Evolutionary conservation across 2,329 filamentous ascomycete genomes (phyloP).

Genomic region (Geosmithia flava): DNA sequence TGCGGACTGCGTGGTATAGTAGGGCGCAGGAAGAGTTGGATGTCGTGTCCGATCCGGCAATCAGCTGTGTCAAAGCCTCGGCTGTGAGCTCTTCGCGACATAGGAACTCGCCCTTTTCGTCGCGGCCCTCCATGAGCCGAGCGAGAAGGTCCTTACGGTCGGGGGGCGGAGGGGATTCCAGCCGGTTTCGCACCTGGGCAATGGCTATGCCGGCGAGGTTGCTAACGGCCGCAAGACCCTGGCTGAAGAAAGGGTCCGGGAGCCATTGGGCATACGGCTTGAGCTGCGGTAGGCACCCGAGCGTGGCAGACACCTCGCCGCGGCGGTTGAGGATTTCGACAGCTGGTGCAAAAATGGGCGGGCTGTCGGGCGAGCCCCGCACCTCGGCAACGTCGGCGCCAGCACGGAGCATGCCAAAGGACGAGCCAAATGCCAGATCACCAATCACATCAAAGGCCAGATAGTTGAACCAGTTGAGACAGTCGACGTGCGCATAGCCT

Average conservation of each 20-base stretch:
- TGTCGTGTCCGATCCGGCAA: slow-evolving; percentile 66
- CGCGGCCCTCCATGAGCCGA: slow-evolving; percentile 73
- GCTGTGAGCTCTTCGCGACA: slow-evolving; percentile 73
- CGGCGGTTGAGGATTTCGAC: slow-evolving; percentile 82
- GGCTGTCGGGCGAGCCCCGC: slow-evolving; percentile 42
- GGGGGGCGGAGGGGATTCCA: slow-evolving; percentile 54
- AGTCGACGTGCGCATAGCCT: slow-evolving; percentile 48
- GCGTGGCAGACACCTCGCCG: slow-evolving; percentile 71
- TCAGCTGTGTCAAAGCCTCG: slow-evolving; percentile 81
- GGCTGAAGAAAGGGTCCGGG: slow-evolving; percentile 69
- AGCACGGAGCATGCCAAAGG: slow-evolving; percentile 57
- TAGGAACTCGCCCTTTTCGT: slow-evolving; percentile 65
- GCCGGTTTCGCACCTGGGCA: slow-evolving; percentile 62
- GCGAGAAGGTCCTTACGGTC: slow-evolving; percentile 70
- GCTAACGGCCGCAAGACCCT: slow-evolving; percentile 63
- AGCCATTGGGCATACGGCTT: slow-evolving; percentile 73
- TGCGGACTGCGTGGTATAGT: slow-evolving; percentile 61
- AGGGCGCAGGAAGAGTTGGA: slow-evolving; percentile 74
- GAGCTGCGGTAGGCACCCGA: slow-evolving; percentile 62
- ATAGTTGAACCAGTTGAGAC: slow-evolving; percentile 59
- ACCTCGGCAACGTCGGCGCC: slow-evolving; percentile 70
- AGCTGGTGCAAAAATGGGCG: slow-evolving; percentile 60
- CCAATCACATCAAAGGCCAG: slow-evolving; percentile 40
- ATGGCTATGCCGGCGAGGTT: slow-evolving; percentile 81
- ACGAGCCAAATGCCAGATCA: slow-evolving; percentile 37